Base-by-base conservation (phyloP, 371 early-diverging fungal species). In the Chytridium lagenaria region DNA sequence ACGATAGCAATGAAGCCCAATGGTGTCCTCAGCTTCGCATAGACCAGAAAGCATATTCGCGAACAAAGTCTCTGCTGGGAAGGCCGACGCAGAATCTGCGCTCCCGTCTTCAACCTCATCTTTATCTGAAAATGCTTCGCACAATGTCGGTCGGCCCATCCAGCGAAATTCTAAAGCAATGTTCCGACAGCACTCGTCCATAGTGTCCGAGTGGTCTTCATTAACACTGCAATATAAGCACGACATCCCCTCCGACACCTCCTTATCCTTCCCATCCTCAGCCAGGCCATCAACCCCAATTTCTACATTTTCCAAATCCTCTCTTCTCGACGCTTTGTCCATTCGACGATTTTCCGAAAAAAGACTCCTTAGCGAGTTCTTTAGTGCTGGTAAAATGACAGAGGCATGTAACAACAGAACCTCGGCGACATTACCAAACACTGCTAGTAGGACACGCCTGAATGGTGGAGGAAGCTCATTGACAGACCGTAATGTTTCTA, bases 391-490 rank as follows among this genome's bases (percentile, higher is more conserved):
- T 23, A 61, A 34, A 23, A 61, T 36, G 34, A 34, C 34, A 15
- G 12, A 7, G 61, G 37, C 61, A 61, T 61, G 61, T 10, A 61
- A 23, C 36, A 28, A 7, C 3, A 61, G 61, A 31, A 61, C 23
- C 61, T 61, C 61, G 15, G 23, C 36, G 7, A 34, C 31, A 61
- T 61, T 61, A 12, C 61, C 61, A 61, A 61, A 61, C 61, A 61
- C 61, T 23, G 37, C 36, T 7, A 34, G 5, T 10, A 61, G 7
- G 19, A 61, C 61, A 3, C 36, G 7, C 36, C 61, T 30, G 19
- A 61, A 31, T 10, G 37, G n/a, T 12, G 36, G 12, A 28, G 61
- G 37, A 26, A 52, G 5, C 5, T 52, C 55, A 26, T 26, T 7
- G 16, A 52, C 5, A 5, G n/a, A 52, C 44, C 26, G 12, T 52